Percentiles rank a stretch among this genome's conserved stretches.
Conservation (phyloP, 176 grass and related monocot genomes). For the Ensete glaucum region DNA sequence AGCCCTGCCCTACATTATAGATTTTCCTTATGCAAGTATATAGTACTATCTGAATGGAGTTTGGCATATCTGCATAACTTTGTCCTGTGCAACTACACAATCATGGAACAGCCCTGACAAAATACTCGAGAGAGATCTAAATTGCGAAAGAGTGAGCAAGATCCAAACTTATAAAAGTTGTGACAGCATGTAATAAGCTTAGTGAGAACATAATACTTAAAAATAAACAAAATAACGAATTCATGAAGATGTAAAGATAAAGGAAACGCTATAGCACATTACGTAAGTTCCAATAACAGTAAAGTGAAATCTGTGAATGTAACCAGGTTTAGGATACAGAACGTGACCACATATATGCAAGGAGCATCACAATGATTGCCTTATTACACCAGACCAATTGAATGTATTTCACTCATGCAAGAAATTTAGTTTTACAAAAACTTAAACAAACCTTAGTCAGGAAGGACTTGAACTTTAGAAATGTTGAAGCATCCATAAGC, state of each 20-base stretch:
- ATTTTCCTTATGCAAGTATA: not conserved
- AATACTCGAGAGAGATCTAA: not conserved
- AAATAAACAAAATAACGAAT: too few species aligned
- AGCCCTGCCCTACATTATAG: not conserved
- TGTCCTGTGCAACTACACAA: not conserved
- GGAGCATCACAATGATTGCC: too few species aligned
- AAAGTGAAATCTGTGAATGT: not conserved
- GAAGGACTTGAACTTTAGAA: constrained; percentile 85
- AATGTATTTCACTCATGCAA: too few species aligned
- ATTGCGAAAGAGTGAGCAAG: not conserved
- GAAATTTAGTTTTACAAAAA: too few species aligned
- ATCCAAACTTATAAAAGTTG: not conserved
- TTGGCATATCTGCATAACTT: not conserved
- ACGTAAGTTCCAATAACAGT: not conserved
- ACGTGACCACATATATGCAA: not conserved
- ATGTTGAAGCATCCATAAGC: constrained; percentile 75
- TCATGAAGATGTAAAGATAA: too few species aligned
- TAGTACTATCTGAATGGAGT: not conserved
- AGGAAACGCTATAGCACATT: not conserved
- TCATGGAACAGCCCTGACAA: not conserved
- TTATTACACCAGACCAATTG: too few species aligned
- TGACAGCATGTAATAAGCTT: not conserved
- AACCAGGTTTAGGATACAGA: not conserved
- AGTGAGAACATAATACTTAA: too few species aligned
- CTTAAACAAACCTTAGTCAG: constrained; percentile 57